Conservation (phyloP, 192 early-diverging fungal genomes). For the Rhizoclosmatium globosum region DNA sequence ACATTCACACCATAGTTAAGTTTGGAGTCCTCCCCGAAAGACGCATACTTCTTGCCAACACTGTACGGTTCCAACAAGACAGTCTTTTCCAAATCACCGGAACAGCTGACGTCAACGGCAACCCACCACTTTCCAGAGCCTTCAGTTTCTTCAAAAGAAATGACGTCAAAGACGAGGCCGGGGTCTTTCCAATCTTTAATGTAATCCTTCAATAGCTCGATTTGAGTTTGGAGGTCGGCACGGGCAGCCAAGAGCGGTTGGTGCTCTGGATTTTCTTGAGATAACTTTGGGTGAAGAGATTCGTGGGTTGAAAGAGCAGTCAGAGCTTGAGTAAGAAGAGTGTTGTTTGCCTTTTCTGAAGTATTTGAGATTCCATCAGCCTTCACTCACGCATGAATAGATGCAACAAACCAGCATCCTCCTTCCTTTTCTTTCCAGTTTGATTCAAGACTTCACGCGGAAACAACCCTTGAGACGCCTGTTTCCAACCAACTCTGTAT, state of each 20-base stretch:
- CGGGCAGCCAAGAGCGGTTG: conserved; percentile 57
- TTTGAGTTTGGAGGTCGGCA: conserved; percentile 71
- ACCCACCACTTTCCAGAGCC: too few relatives aligned
- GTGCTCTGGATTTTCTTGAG: not conserved
- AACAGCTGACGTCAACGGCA: conserved; percentile 76
- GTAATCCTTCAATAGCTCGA: conserved; percentile 69
- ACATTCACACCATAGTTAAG: conserved; percentile 94
- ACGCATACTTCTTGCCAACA: conserved; percentile 73
- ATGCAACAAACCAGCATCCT: not conserved
- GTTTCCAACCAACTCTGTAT: conserved; percentile 81
- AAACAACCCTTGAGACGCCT: conserved; percentile 46
- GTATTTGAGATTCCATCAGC: not conserved
- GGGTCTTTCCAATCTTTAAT: conserved; percentile 75
- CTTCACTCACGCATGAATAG: not conserved
- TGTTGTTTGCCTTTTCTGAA: conserved; percentile 23
- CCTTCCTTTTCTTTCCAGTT: not conserved
- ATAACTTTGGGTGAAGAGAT: not conserved
- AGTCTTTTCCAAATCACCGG: conserved; percentile 75
- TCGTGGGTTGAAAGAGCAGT: conserved; percentile 7
- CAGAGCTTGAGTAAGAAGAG: conserved; percentile 14
- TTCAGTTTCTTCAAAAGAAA: too few relatives aligned
- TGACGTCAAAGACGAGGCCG: conserved; percentile 53
- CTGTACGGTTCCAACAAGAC: conserved; percentile 74
- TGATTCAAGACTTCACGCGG: conserved; percentile 11
- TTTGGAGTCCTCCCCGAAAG: conserved; percentile 79